A percentile compares a stretch with the other conserved stretches of the same genome.
Evolutionary conservation across 2,329 filamentous ascomycete genomes (phyloP).

Genomic region (Clathrospora elynae): DNA sequence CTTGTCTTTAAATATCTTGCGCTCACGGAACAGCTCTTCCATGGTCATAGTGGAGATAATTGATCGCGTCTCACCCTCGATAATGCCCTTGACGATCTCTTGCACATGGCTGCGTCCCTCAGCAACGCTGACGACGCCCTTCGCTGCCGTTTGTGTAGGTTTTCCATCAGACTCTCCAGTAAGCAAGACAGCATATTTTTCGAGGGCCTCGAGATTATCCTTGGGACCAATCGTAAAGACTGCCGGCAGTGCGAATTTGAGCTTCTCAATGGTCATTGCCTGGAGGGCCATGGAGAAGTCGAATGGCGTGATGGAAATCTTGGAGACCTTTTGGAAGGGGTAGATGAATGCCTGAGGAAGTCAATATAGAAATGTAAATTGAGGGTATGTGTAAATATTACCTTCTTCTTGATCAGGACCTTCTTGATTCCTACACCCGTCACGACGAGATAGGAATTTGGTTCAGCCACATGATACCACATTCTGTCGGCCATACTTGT

Average conservation of each 20-base stretch:
- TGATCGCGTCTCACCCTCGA: constrained; percentile 83
- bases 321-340: constrained; percentile 49
- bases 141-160: constrained; percentile 34
- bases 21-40: constrained; percentile 83
- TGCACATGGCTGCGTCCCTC: constrained; percentile 70
- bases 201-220: constrained; percentile 70
- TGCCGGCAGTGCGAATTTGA: constrained; percentile 79
- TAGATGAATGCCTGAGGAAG: constrained; percentile 40
- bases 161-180: constrained; percentile 64
- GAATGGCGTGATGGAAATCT: constrained; percentile 69
- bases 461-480: constrained; percentile 71
- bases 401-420: constrained; percentile 78
- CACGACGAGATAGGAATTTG: constrained; percentile 85
- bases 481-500: constrained; percentile 23
- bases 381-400: constrained; percentile 30
- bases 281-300: constrained; percentile 83
- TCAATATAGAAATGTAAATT: constrained; percentile 53
- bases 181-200: constrained; percentile 82
- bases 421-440: constrained; percentile 77
- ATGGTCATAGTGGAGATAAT: constrained; percentile 89
- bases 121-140: constrained; percentile 50
- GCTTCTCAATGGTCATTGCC: constrained; percentile 88
- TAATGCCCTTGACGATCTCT: constrained; percentile 87
- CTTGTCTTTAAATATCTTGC: constrained; percentile 76
- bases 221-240: constrained; percentile 87